Evolutionary conservation across 2,329 filamentous ascomycete genomes (phyloP), one percentile per base, ranked within the genome.

Genomic region (Mycosphaerella sp.): DNA sequence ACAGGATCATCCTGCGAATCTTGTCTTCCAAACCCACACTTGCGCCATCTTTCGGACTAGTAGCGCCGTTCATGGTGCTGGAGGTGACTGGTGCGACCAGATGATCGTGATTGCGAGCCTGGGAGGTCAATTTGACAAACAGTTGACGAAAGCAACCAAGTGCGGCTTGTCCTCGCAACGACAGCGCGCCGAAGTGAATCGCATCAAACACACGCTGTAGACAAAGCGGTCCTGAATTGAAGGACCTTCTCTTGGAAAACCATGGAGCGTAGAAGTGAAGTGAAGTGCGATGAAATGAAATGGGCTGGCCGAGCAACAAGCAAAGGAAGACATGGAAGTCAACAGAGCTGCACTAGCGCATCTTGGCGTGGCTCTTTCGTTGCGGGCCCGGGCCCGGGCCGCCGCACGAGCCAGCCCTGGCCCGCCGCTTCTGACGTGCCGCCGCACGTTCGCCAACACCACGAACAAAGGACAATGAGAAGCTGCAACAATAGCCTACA

Each of bases 1-100:
- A 76, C 47, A 86, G 72, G 31, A 84, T 84, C 67, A 87, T 77
- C 55, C 72, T 75, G 44, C 81, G 78, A 39, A 86, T 70, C 50
- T 77, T 80, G 47, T 79, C 74, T 64, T 86, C 83, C 6, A 84
- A 70, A n/a, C 51, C 34, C 12, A 38, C 8, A n/a, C 7, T 51
- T 4, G 42, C 47, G 23, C 39, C 61, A 53, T 42, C 53, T 54
- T 51, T 57, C 51, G 59, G 53, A 10, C 48, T 9, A 10, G 43
- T 12, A 56, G 65, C 66, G 23, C 62, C 64, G 45, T 58, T 54
- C 61, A 61, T 63, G 26, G 23, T 56, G 41, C 5, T 40, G 12
- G 48, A 11, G 21, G 21, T 31, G 11, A 9, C 36, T 48, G 26
- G 38, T 23, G 29, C 36, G 21, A 29, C 21, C 17, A n/a, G 21